A percentile compares a stretch with the other conserved stretches of the same genome.
Conservation (phyloP, 2,329 filamentous ascomycete genomes). For the Zymoseptoria brevis region DNA sequence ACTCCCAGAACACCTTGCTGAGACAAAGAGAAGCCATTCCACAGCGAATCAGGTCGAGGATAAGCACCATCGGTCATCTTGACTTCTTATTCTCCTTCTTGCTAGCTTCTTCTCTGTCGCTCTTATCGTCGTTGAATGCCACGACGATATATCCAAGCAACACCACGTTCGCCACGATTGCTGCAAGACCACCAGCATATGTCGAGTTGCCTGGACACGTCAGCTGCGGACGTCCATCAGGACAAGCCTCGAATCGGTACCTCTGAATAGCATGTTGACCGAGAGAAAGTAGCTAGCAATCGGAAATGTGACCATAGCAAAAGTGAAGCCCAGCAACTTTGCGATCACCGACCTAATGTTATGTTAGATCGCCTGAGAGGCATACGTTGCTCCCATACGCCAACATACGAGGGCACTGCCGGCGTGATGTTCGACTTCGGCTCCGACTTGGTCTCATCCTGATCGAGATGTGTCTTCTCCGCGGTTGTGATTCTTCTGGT, state of each 20-base stretch:
- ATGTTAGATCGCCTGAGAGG: background rate
- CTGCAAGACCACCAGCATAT: slow-evolving; percentile 75
- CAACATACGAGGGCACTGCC: slow-evolving; percentile 67
- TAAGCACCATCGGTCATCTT: background rate
- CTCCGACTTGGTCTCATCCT: slow-evolving; percentile 27
- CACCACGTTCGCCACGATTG: slow-evolving; percentile 84
- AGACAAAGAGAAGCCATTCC: background rate
- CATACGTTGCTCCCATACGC: background rate
- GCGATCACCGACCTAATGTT: slow-evolving; percentile 64
- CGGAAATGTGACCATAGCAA: slow-evolving; percentile 82
- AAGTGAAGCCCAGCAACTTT: slow-evolving; percentile 83
- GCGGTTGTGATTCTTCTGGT: slow-evolving; percentile 57
- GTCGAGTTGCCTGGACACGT: slow-evolving; percentile 67
- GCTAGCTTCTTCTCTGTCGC: slow-evolving; percentile 39
- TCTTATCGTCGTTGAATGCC: slow-evolving; percentile 77
- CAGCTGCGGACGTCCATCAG: background rate
- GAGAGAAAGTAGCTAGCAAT: slow-evolving; percentile 84
- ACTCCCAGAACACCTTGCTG: background rate
- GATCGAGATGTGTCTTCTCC: slow-evolving; percentile 56
- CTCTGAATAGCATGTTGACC: slow-evolving; percentile 66
- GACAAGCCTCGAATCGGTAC: slow-evolving; percentile 40
- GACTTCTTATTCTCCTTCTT: slow-evolving; percentile 29
- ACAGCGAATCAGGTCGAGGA: background rate
- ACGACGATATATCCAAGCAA: slow-evolving; percentile 85
- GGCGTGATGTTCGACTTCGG: slow-evolving; percentile 65